Base-by-base conservation (phyloP, 208 protist genomes). In the Trypanosoma scelopori region DNA sequence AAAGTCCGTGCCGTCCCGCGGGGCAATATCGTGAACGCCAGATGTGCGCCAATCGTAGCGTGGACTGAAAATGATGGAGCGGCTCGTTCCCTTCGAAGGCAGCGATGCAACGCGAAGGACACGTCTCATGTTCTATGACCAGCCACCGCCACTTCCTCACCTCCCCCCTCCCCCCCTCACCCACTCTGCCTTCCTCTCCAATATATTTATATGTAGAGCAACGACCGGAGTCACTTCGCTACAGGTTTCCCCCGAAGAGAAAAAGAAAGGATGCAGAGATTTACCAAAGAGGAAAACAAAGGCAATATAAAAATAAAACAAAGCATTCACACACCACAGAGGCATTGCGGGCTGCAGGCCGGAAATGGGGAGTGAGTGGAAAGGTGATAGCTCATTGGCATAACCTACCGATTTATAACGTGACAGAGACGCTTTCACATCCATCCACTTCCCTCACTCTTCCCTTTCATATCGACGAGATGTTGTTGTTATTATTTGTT, bases 1-100 rank as follows among this genome's bases (percentile, higher is more conserved):
- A 51, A 94, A 94, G 52, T 96, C 91, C 1, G 46, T 76, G 3
- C 83, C 85, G 57, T 92, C 91, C 1, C 91, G 76, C 1, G 91
- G 88, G 0, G 91, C 84, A 15, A 86, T 55, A 65, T 96, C 90
- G 56, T 96, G 90, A 11, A 93, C 85, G 23, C 87, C 90, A 12
- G 90, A 93, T 1, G 81, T 67, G 18, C 74, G 71, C 52, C 67
- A 78, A 63, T 96, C 90, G 63, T 96, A 95, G 22, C 80, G 74
- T 5, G 64, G 55, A 49, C 77, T 79, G 70, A 95, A 92, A 12
- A 95, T 55, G 22, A 66, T 59, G 20, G 28, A 12, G 28, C 70
- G 70, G 20, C 45, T 25, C 35, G 6, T 51, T 25, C 32, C 55
- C 5, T 12, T 25, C 30, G 50, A 61, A 6, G 61, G 15, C 1